Evolutionary conservation across 805 yeast species (phyloP).

Genomic region (Sugiyamaella marilandica): DNA sequence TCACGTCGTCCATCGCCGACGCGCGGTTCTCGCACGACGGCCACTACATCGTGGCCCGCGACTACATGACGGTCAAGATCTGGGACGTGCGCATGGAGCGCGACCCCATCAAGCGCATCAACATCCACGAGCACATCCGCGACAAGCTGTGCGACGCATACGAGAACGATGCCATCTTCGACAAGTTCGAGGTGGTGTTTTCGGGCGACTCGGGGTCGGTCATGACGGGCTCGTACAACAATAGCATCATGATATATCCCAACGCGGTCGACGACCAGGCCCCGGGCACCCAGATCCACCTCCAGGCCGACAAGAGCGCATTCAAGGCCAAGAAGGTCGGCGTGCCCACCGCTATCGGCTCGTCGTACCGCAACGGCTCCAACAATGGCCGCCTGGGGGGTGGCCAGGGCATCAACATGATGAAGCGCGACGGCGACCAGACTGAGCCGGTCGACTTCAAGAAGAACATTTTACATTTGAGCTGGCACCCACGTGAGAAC

Average conservation of each 20-base stretch:
- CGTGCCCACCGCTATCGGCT: conserved; percentile 40
- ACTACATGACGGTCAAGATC: conserved; percentile 92
- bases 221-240: conserved; percentile 96
- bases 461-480: conserved; percentile 87
- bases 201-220: conserved; percentile 88
- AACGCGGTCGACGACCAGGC: conserved; percentile 45
- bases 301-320: conserved; percentile 97
- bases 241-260: conserved; percentile 95
- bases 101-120: conserved; percentile 88
- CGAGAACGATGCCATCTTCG: conserved; percentile 97
- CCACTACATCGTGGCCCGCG: conserved; percentile 91
- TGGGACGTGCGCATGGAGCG: conserved; percentile 99
- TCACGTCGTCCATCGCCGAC: conserved; percentile 89
- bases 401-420: conserved; percentile 36
- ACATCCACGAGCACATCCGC: conserved; percentile 91
- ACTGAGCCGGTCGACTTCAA: conserved; percentile 80
- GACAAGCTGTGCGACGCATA: conserved; percentile 94
- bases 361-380: conserved; percentile 13
- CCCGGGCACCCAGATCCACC: conserved; percentile 60
- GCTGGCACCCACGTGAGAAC: conserved; percentile 98
- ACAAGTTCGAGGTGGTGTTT: conserved; percentile 94
- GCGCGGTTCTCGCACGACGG: conserved; percentile 91
- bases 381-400: conserved; percentile 13
- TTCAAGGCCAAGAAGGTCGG: conserved; percentile 73
- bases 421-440: conserved; percentile 61